Evolutionary conservation across 73 alveolate species (phyloP).

Genomic region (Uronychia setigera): DNA sequence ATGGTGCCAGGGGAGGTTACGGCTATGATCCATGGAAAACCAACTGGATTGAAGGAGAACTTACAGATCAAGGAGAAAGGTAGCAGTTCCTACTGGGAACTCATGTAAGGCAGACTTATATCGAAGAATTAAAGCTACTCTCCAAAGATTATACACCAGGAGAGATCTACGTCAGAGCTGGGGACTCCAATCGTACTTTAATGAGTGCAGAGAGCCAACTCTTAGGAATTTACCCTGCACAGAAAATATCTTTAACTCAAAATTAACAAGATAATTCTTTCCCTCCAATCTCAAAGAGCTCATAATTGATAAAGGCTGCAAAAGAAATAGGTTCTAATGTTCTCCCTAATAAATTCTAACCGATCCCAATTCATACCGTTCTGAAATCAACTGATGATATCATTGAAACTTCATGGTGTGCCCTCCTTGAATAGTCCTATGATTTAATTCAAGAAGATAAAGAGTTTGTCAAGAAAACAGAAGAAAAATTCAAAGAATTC

Average conservation of each 20-base stretch:
- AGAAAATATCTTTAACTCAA: not conserved
- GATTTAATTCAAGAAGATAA: no score
- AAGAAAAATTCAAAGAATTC: not conserved
- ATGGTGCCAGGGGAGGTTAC: not conserved
- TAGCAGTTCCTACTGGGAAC: constrained; percentile 80
- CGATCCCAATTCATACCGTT: not conserved
- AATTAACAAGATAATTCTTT: not conserved
- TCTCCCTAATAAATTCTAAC: not conserved
- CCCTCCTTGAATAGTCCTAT: not conserved
- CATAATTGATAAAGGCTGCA: not conserved
- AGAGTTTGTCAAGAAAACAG: not conserved
- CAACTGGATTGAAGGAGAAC: not conserved
- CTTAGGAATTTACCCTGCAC: constrained; percentile 82
- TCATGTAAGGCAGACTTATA: constrained; percentile 74
- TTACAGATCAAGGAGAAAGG: constrained; percentile 88
- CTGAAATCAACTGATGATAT: not conserved
- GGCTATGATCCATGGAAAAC: not conserved
- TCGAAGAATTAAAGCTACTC: constrained; percentile 63
- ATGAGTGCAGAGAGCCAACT: constrained; percentile 84
- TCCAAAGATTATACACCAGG: constrained; percentile 77
- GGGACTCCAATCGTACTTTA: constrained; percentile 83
- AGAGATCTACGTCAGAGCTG: constrained; percentile 78
- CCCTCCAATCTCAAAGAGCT: not conserved
- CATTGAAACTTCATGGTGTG: not conserved
- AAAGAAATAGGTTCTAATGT: not conserved